phyloP scores from a whole-genome alignment of 2,329 filamentous ascomycete genomes.

The Fusarium zealandicum region DNA sequence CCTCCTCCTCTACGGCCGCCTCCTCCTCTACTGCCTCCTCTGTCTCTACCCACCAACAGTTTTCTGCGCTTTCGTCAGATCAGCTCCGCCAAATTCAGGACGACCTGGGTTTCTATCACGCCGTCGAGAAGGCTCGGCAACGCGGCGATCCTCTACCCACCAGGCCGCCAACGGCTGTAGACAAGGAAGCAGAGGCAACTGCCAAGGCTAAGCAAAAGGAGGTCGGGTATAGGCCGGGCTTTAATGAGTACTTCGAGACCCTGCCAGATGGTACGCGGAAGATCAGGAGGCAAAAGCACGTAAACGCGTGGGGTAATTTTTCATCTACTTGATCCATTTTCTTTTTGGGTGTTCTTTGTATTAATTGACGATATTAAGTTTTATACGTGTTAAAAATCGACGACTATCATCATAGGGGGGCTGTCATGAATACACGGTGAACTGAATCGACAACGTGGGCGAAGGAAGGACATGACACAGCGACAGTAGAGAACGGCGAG shows the following conservation, averaged over 20 bases:
- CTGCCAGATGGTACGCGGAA: constrained; percentile 24
- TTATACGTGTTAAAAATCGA: no score
- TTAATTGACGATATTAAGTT: no score
- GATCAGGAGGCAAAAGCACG: constrained; percentile 11
- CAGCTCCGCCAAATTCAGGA: constrained; percentile 21
- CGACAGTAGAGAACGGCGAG: no score
- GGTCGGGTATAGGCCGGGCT: constrained; percentile 8
- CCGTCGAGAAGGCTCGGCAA: constrained; percentile 15
- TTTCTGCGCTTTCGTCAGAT: constrained; percentile 10
- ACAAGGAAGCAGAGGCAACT: constrained; percentile 10
- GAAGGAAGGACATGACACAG: no score
- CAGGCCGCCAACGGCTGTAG: constrained; percentile 5
- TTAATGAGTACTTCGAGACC: constrained; percentile 23
- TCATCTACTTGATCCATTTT: no score
- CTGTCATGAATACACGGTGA: no score
- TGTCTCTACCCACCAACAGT: neutral
- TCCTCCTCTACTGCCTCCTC: neutral
- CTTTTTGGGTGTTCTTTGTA: no score
- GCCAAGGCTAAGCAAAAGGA: constrained; percentile 19
- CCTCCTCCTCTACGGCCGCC: no score
- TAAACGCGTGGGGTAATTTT: constrained; percentile 1
- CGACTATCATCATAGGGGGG: no score
- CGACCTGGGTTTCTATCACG: constrained; percentile 18
- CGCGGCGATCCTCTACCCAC: constrained; percentile 6
- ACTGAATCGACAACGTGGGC: no score